Percentiles rank a stretch among this genome's conserved stretches.
phyloP scores from a whole-genome alignment of 2,329 filamentous ascomycete genomes.

The Aspergillus fumigatus region DNA sequence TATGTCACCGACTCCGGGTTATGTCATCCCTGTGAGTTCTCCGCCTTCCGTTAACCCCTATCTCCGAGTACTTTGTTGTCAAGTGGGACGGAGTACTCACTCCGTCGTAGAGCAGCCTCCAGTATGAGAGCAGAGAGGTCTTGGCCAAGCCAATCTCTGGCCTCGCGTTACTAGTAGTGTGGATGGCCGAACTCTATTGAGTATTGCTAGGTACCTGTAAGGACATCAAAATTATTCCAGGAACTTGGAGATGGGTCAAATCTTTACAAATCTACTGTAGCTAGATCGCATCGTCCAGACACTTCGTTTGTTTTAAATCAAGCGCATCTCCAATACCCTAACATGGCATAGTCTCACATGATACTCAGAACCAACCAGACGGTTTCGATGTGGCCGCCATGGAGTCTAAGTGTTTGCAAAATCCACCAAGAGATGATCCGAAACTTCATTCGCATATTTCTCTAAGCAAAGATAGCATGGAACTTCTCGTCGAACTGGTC shows the following conservation, averaged over 20 bases:
- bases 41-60: slow-evolving; percentile 18
- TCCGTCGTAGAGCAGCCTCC: no score
- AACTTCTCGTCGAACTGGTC: slow-evolving; percentile 33
- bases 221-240: no score
- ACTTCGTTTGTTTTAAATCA: background rate
- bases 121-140: background rate
- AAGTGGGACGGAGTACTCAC: no score
- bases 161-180: background rate
- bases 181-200: no score
- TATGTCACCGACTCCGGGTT: slow-evolving; percentile 4
- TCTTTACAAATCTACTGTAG: background rate
- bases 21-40: slow-evolving; percentile 7
- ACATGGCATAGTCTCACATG: background rate
- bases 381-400: background rate
- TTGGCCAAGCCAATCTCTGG: background rate
- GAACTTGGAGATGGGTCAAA: no score
- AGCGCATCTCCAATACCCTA: background rate
- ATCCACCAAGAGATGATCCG: background rate
- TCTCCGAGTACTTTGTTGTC: slow-evolving; percentile 8
- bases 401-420: background rate
- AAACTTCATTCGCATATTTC: background rate
- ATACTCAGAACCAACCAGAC: background rate
- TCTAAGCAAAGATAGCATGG: slow-evolving; percentile 28
- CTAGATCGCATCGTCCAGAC: background rate
- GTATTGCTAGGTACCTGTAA: background rate